Base-by-base conservation (phyloP, 2,329 filamentous ascomycete genomes). In the Fusarium cicatricum region DNA sequence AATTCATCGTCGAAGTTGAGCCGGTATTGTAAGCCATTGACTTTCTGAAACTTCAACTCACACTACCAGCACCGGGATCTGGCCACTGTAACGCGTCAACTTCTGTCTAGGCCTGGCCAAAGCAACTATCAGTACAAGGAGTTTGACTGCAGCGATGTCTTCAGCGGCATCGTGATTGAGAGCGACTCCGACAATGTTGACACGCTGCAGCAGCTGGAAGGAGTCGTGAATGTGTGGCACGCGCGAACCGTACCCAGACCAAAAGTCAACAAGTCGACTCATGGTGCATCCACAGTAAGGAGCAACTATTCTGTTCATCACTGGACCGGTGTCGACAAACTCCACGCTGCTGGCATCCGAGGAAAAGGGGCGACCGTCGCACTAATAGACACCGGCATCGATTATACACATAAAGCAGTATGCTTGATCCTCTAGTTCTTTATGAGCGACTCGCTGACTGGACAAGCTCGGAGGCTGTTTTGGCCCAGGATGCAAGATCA, bases 351-450 rank as follows among this genome's bases (percentile, higher is more conserved):
- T n/a, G 76, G 76, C 2, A 71, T 77, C 14, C 63, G 70, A 9
- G 76, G 76, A 4, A 72, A 72, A 37, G 75, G 75, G 2, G 72
- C 69, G 12, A 77, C 69, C 29, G 65, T 78, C 29, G 76, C 75
- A 9, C 65, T 78, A 23, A 71, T 78, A 33, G 76, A 78, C 46
- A 75, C 74, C 1, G 76, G 76, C 0, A 65, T 78, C 23, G 74
- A 77, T 43, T 78, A 78, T 39, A 73, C 68, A 1, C 76, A 78
- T 43, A 65, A 70, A 46, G 72, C 75, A 23, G 74, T 76, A 58
- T 42, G 36, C 61, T 52, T 8, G 12, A 2, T 2, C 23, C 17
- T 32, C 9, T 9, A 5, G 9, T 2, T 14, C 9, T 7, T 12
- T 9, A 12, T 10, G 9, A 26, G 23, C 5, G 9, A 9, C 2